phyloP scores from a whole-genome alignment of 768 basidiomycete species.

The Chalciporus chontae region DNA sequence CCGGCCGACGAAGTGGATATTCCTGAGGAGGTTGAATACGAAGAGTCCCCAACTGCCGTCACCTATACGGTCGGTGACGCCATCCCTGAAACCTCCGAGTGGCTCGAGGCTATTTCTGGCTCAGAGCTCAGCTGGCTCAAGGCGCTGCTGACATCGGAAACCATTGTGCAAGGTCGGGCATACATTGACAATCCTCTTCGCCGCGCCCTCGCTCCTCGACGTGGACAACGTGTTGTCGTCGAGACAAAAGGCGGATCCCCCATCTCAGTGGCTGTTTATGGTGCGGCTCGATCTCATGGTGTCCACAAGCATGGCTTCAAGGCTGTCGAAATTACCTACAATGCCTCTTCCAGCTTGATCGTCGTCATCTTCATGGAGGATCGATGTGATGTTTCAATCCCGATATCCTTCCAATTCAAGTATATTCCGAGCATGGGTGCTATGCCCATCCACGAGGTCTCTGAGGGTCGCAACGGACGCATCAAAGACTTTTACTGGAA shows the following conservation, averaged over 20 bases:
- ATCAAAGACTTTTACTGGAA: slow-evolving; percentile 99
- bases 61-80: slow-evolving; percentile 48
- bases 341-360: slow-evolving; percentile 52
- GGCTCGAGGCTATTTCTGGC: slow-evolving; percentile 86
- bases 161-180: slow-evolving; percentile 80
- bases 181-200: slow-evolving; percentile 89
- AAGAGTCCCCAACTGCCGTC: slow-evolving; percentile 41
- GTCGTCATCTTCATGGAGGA: slow-evolving; percentile 80
- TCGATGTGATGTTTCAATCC: slow-evolving; percentile 68
- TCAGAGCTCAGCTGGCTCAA: slow-evolving; percentile 80
- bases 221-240: slow-evolving; percentile 74
- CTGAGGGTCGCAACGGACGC: slow-evolving; percentile 75
- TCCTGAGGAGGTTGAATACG: slow-evolving; percentile 41
- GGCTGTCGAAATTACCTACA: slow-evolving; percentile 70
- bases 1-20: slow-evolving; percentile 36
- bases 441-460: slow-evolving; percentile 90
- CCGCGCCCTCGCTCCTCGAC: slow-evolving; percentile 80
- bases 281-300: slow-evolving; percentile 78
- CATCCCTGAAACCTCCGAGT: slow-evolving; percentile 61
- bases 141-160: slow-evolving; percentile 77
- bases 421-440: slow-evolving; percentile 88
- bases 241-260: slow-evolving; percentile 43
- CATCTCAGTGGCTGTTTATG: slow-evolving; percentile 62
- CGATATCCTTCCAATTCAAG: slow-evolving; percentile 75
- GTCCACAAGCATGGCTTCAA: slow-evolving; percentile 74